phyloP scores from a whole-genome alignment of 139 green algal genomes.

The Chloropicon primus region DNA sequence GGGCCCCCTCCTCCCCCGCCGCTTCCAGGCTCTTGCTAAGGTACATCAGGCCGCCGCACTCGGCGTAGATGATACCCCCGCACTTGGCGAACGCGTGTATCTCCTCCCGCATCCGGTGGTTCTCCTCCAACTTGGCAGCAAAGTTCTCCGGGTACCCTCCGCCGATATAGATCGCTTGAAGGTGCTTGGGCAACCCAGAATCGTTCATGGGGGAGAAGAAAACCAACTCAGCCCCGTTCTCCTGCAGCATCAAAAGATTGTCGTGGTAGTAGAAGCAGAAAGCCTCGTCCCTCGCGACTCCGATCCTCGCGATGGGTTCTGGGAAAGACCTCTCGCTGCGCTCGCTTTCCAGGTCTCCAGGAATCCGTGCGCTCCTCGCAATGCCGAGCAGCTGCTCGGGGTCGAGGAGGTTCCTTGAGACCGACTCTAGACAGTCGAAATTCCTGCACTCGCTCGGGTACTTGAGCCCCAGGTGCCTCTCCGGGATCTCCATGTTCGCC shows the following conservation, averaged over 20 bases:
- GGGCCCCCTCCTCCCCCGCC: slow-evolving; percentile 9
- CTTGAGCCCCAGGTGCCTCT: slow-evolving; percentile 35
- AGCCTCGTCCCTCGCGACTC: slow-evolving; percentile 53
- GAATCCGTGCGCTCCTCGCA: not conserved
- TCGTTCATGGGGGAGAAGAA: slow-evolving; percentile 80
- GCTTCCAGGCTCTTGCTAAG: slow-evolving; percentile 49
- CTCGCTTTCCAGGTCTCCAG: not conserved
- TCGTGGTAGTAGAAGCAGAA: slow-evolving; percentile 53
- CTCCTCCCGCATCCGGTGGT: slow-evolving; percentile 35
- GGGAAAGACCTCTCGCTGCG: not conserved
- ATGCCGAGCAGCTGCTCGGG: not conserved
- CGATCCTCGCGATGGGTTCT: slow-evolving; percentile 31
- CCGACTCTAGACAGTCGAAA: not conserved
- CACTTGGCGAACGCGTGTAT: slow-evolving; percentile 55
- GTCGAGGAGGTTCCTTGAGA: not conserved
- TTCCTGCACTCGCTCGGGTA: not conserved
- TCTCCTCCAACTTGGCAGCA: slow-evolving; percentile 47
- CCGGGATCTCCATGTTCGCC: slow-evolving; percentile 21
- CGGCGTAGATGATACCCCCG: slow-evolving; percentile 77
- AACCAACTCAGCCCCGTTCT: slow-evolving; percentile 64
- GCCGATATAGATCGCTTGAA: slow-evolving; percentile 70
- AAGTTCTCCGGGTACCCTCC: slow-evolving; percentile 60
- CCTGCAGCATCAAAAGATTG: slow-evolving; percentile 19
- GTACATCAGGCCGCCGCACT: slow-evolving; percentile 79
- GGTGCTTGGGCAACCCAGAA: slow-evolving; percentile 41